These are phyloP conservation scores for Cyclotella atomus DNA, from an alignment of 108 stramenopile genomes.

Conservation along the genomic window DNA sequence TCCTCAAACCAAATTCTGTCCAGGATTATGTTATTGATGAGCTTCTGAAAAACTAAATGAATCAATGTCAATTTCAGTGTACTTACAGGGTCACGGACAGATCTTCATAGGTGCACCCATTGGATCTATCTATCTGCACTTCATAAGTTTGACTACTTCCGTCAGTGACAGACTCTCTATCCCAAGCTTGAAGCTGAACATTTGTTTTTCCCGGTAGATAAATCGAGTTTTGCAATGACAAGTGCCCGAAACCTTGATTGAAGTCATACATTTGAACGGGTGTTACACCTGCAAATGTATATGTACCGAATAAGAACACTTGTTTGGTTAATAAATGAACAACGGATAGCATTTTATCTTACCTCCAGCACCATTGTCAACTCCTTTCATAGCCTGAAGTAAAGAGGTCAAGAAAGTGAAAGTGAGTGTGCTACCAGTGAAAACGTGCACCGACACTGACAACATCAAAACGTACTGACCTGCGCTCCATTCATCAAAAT, in stretches of 20 bases:
- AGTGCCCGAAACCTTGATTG: slow-evolving; percentile 44
- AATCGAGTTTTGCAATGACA: slow-evolving; percentile 29
- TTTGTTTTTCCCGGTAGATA: slow-evolving; percentile 30
- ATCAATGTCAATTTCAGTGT: no score
- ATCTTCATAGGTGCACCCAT: slow-evolving; percentile 13
- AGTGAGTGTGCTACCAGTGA: background rate
- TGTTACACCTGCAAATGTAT: background rate
- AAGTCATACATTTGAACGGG: slow-evolving; percentile 40
- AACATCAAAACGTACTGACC: background rate
- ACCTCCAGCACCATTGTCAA: slow-evolving; percentile 30
- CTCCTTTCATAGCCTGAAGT: slow-evolving; percentile 14
- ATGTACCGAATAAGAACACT: background rate
- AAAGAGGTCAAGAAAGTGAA: slow-evolving; percentile 9
- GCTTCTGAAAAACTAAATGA: no score
- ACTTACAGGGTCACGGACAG: slow-evolving; percentile 34
- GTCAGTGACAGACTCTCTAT: slow-evolving; percentile 24
- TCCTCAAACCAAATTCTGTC: slow-evolving; percentile 27
- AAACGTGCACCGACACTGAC: background rate
- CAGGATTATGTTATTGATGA: no score
- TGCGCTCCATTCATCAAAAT: slow-evolving; percentile 63
- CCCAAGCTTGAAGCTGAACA: slow-evolving; percentile 24
- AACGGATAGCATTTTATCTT: background rate
- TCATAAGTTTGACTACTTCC: slow-evolving; percentile 19
- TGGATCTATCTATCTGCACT: slow-evolving; percentile 25
- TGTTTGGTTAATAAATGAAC: background rate